Percentiles rank a stretch among this genome's conserved stretches.
phyloP scores from a whole-genome alignment of 106 monocot genomes.

The Dioscorea dumetorum region DNA sequence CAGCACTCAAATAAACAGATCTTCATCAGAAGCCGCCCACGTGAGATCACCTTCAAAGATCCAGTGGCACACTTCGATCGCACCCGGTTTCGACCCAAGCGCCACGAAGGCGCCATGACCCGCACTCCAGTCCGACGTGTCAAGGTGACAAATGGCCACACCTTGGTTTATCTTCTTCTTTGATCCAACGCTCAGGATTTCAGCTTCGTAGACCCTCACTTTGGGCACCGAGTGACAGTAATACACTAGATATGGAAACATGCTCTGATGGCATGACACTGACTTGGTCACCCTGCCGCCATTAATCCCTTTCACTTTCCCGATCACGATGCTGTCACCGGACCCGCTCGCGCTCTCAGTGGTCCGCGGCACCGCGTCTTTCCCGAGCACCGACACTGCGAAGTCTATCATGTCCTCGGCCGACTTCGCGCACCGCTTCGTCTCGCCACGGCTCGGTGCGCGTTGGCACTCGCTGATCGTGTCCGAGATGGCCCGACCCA shows the following conservation, averaged over 20 bases:
- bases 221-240: constrained; percentile 89
- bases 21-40: constrained; percentile 65
- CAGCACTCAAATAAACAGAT: too few relatives aligned
- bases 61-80: constrained; percentile 99
- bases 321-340: constrained; percentile 30
- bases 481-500: constrained; percentile 54
- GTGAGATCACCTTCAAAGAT: constrained; percentile 94
- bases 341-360: constrained; percentile 45
- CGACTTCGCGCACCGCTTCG: constrained; percentile 71
- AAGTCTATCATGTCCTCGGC: constrained; percentile 90
- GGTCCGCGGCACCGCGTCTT: constrained; percentile 48
- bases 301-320: constrained; percentile 48
- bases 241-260: constrained; percentile 87
- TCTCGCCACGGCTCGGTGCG: constrained; percentile 75
- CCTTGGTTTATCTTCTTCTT: constrained; percentile 62
- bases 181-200: constrained; percentile 40
- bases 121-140: constrained; percentile 88
- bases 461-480: constrained; percentile 72
- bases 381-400: constrained; percentile 52
- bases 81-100: constrained; percentile 57
- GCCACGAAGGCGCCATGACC: constrained; percentile 85
- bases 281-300: constrained; percentile 63
- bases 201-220: constrained; percentile 77
- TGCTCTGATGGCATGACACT: constrained; percentile 91
- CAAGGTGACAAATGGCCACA: constrained; percentile 90